Conservation (phyloP, 2,329 filamentous ascomycete genomes). For the Amphichorda felina region DNA sequence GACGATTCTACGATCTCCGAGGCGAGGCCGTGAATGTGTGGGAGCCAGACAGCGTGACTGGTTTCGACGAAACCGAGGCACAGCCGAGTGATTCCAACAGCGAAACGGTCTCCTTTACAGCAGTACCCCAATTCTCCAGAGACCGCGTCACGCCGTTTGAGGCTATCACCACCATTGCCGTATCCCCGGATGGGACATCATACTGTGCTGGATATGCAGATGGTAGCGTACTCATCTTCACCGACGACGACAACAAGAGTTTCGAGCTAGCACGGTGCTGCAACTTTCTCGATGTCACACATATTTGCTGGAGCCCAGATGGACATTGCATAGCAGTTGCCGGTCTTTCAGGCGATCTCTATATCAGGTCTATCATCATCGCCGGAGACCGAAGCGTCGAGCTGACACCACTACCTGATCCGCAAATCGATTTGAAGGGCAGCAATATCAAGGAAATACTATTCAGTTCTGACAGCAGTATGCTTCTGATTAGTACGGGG, state of each 20-base stretch:
- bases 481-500: not conserved
- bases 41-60: too few relatives aligned
- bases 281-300: not conserved
- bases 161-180: not conserved
- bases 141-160: not conserved
- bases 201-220: not conserved
- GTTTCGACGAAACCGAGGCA: too few relatives aligned
- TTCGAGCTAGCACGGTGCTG: not conserved
- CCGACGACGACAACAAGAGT: not conserved
- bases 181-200: not conserved
- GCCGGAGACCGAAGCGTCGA: not conserved
- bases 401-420: not conserved
- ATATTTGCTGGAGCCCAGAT: not conserved
- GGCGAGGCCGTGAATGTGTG: too few relatives aligned
- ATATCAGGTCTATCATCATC: not conserved
- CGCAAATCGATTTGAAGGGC: not conserved
- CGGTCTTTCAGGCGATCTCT: not conserved
- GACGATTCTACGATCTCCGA: too few relatives aligned
- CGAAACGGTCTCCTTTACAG: too few relatives aligned
- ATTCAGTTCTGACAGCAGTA: not conserved
- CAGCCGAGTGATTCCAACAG: too few relatives aligned
- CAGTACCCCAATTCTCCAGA: not conserved
- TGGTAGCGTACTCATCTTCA: not conserved
- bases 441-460: not conserved
- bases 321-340: not conserved